Evolutionary conservation across 2,329 filamentous ascomycete species (phyloP).

Genomic region (Neophaeococcomyces aloes): DNA sequence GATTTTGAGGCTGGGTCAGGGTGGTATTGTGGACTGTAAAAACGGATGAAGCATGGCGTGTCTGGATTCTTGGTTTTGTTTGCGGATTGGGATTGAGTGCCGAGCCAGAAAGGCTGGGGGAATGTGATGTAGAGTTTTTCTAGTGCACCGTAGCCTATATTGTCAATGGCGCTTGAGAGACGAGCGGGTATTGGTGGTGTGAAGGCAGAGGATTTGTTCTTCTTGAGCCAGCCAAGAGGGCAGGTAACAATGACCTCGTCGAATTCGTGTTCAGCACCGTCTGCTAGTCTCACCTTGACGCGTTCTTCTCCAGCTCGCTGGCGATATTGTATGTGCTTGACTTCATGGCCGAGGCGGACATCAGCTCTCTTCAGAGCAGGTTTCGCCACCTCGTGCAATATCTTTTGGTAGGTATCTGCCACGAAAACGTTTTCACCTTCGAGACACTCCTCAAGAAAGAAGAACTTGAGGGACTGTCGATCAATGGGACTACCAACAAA

Average conservation of each 20-base stretch:
- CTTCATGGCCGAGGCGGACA: constrained; percentile 38
- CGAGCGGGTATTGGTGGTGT: constrained; percentile 33
- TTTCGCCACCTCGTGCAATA: constrained; percentile 44
- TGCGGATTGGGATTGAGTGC: neutral
- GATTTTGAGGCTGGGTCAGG: constrained; percentile 35
- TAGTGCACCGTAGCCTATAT: constrained; percentile 37
- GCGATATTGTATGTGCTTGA: constrained; percentile 30
- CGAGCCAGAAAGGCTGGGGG: constrained; percentile 62
- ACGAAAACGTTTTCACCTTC: constrained; percentile 56
- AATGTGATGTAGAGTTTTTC: constrained; percentile 56
- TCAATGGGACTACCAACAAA: constrained; percentile 53
- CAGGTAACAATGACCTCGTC: constrained; percentile 45
- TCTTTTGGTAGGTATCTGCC: constrained; percentile 48
- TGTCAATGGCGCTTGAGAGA: constrained; percentile 36
- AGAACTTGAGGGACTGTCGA: constrained; percentile 52
- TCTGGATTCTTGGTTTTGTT: constrained; percentile 22
- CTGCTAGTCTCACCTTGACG: constrained; percentile 35
- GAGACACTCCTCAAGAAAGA: constrained; percentile 56
- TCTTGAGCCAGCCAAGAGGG: constrained; percentile 45
- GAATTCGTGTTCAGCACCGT: constrained; percentile 31
- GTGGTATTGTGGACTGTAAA: constrained; percentile 60
- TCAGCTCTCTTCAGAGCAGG: constrained; percentile 39
- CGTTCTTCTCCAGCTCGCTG: constrained; percentile 24
- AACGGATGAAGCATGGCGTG: constrained; percentile 61
- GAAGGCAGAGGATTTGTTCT: constrained; percentile 35